phyloP scores from a whole-genome alignment of 2,329 filamentous ascomycete genomes.

The Xylaria sp. region DNA sequence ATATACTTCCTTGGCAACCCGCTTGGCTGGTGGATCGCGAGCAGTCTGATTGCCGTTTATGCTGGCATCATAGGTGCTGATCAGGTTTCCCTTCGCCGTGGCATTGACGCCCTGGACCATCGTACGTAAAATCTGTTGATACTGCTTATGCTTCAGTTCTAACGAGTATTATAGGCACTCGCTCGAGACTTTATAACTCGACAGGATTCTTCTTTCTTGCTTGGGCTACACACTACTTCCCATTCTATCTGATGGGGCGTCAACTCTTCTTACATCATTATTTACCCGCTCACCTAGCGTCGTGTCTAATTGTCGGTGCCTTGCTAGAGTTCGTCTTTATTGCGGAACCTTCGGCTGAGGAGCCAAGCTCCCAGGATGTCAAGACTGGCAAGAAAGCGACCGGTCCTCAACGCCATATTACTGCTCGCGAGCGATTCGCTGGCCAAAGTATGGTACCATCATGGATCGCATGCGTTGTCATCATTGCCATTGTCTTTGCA shows the following conservation, averaged over 20 bases:
- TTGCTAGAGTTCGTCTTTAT: constrained; percentile 97
- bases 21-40: constrained; percentile 95
- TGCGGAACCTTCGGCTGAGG: constrained; percentile 77
- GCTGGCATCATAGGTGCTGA: constrained; percentile 92
- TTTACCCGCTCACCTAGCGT: constrained; percentile 92
- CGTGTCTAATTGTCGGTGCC: constrained; percentile 87
- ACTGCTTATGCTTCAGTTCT: constrained; percentile 20
- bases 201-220: constrained; percentile 99
- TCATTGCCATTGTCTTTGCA: constrained; percentile 75
- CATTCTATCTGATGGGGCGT: constrained; percentile 97
- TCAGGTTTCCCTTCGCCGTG: constrained; percentile 91
- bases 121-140: constrained; percentile 72
- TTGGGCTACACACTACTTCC: constrained; percentile 97
- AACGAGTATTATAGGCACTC: constrained; percentile 70
- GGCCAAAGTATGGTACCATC: constrained; percentile 79
- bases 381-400: constrained; percentile 60
- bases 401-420: constrained; percentile 68
- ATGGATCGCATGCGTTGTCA: constrained; percentile 81
- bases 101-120: constrained; percentile 90
- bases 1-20: constrained; percentile 99
- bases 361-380: constrained; percentile 57
- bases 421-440: constrained; percentile 83
- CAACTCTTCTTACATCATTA: constrained; percentile 99
- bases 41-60: constrained; percentile 91
- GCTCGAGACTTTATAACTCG: constrained; percentile 95